Evolutionary conservation across 140 eudicot species (phyloP), one percentile per base, ranked within the genome.

Genomic region (Stevia rebaudiana): DNA sequence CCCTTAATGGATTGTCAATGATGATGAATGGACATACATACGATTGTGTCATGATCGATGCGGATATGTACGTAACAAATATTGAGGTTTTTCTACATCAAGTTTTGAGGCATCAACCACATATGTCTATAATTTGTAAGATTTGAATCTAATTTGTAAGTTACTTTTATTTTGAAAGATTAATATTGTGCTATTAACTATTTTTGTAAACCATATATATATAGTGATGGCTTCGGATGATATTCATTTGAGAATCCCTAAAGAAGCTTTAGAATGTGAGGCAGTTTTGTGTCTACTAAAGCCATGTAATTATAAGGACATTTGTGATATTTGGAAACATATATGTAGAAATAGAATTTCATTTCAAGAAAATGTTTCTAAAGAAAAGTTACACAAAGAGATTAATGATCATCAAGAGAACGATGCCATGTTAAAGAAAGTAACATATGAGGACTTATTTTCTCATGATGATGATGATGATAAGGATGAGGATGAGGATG

Each of bases 31-130:
- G 69, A 10, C 21, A 47, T 11, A 6, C 33, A 19, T 84, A 50
- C 13, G 80, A 84, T 11, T 54, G 78, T 46, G 74, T 84, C 8
- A 25, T 84, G 58, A 75, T 73, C 10, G 78, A 78, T n/a, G 44
- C 48, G 3, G 60, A 72, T 66, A 76, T 54, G 61, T 19, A 33
- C 15, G 81, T 64, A 39, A 58, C 24, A 72, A 69, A 76, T 56
- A 25, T 65, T 53, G 24, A 61, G 24, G 15, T n/a, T 15, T 83
- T 83, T 55, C 63, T 83, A 11, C 61, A 68, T 19, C 47, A 17
- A 18, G 50, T 68, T 40, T 58, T 11, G 10, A 50, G 24, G 17
- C 66, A 13, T 46, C 52, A 30, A 35, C 53, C 67, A 17, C 23
- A 72, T 11, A 40, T 73, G 13, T 73, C 80, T 44, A 61, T 75